phyloP scores from a whole-genome alignment of 2,329 filamentous ascomycete species.

The Huntiella abstrusa region DNA sequence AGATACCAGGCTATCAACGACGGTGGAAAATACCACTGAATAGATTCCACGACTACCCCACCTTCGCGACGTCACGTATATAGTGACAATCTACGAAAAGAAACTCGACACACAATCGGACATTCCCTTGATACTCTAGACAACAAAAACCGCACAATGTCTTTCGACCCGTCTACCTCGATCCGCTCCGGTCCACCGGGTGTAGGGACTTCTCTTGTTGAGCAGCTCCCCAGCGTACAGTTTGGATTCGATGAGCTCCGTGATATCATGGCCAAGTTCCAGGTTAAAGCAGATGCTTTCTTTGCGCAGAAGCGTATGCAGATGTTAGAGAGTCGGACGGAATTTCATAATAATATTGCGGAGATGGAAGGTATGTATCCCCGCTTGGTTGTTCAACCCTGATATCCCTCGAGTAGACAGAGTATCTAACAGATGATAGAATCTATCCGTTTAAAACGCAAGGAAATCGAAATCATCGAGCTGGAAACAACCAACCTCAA shows the following conservation, averaged over 20 bases:
- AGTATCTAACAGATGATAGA: slow-evolving; percentile 31
- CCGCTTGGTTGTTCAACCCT: background rate
- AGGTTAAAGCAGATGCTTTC: slow-evolving; percentile 73
- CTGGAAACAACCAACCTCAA: slow-evolving; percentile 53
- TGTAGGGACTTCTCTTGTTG: slow-evolving; percentile 48
- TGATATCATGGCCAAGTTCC: slow-evolving; percentile 89
- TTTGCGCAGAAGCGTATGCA: slow-evolving; percentile 82
- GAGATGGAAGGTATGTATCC: slow-evolving; percentile 60
- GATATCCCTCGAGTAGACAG: background rate
- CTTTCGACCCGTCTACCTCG: slow-evolving; percentile 52
- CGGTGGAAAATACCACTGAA: too few species aligned
- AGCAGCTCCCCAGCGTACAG: slow-evolving; percentile 71
- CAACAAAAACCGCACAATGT: slow-evolving; percentile 21
- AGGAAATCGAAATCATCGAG: slow-evolving; percentile 67
- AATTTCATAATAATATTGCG: slow-evolving; percentile 76
- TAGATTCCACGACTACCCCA: too few species aligned
- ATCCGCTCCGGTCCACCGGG: slow-evolving; percentile 38
- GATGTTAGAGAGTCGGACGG: slow-evolving; percentile 81
- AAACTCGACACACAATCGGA: background rate
- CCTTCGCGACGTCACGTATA: too few species aligned
- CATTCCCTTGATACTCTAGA: background rate
- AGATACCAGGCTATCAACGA: too few species aligned
- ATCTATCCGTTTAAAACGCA: slow-evolving; percentile 76
- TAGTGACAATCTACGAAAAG: too few species aligned
- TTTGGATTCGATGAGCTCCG: slow-evolving; percentile 94